Conservation (phyloP, 2,329 filamentous ascomycete species). For the Celoporthe dispersa region DNA sequence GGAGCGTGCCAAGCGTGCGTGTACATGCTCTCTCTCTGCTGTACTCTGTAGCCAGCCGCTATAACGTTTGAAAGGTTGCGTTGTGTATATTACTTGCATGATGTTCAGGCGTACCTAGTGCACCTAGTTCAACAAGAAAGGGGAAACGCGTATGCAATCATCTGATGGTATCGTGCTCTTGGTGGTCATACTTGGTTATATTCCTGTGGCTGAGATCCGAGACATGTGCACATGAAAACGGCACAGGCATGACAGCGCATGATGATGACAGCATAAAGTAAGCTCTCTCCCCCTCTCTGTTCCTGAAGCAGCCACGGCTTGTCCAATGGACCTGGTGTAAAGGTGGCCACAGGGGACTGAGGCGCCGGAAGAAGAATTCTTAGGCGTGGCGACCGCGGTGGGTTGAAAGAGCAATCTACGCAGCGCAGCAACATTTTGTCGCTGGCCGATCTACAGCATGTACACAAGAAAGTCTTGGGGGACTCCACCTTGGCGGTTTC, state of each 20-base stretch:
- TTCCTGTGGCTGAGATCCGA: not conserved
- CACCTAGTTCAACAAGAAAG: not conserved
- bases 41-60: too few species aligned
- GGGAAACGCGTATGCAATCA: not conserved
- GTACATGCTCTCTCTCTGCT: too few species aligned
- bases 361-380: not conserved
- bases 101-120: not conserved
- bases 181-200: not conserved
- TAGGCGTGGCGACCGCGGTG: not conserved
- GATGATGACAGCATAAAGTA: constrained; percentile 1
- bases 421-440: not conserved
- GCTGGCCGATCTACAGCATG: not conserved
- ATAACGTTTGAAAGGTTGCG: not conserved
- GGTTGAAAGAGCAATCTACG: not conserved
- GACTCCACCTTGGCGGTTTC: not conserved
- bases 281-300: not conserved
- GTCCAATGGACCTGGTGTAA: not conserved
- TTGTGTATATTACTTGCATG: not conserved
- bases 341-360: too few species aligned
- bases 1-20: not conserved
- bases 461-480: not conserved
- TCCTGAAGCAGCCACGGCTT: not conserved
- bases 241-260: not conserved
- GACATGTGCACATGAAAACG: not conserved
- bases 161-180: not conserved